These are phyloP conservation scores for Trichosanthes truncata DNA, from an alignment of 306 rosid genomes.

Conservation along the genomic window DNA sequence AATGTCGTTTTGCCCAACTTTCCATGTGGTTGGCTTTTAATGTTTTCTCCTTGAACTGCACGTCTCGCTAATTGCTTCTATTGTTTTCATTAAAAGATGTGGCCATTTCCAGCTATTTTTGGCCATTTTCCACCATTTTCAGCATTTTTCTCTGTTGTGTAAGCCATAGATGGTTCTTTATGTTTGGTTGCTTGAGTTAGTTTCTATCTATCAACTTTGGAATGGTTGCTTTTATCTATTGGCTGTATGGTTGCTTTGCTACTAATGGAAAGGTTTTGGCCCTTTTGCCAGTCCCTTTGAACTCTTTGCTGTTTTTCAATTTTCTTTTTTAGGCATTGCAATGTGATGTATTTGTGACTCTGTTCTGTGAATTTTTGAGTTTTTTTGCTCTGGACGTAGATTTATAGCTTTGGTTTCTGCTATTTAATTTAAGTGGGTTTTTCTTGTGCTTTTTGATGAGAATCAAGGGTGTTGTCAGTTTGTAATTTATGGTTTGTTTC, in stretches of 20 bases:
- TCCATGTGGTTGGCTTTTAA: not conserved
- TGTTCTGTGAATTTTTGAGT: too few species aligned
- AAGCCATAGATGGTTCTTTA: not conserved
- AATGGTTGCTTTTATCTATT: too few species aligned
- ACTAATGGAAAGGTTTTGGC: not conserved
- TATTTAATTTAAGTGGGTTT: too few species aligned
- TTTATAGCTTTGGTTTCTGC: too few species aligned
- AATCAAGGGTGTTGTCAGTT: too few species aligned
- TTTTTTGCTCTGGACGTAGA: too few species aligned
- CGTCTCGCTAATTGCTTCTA: not conserved
- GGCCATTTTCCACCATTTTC: too few species aligned
- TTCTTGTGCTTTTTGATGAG: too few species aligned
- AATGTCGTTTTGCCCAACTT: not conserved
- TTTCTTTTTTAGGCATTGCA: too few species aligned
- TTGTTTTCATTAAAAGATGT: not conserved
- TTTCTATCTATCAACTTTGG: not conserved
- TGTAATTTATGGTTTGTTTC: too few species aligned
- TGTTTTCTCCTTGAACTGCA: not conserved
- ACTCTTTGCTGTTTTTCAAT: not conserved
- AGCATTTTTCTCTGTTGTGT: not conserved
- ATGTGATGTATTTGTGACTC: too few species aligned
- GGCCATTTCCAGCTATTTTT: not conserved
- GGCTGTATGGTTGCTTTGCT: not conserved
- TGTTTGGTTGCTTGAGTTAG: not conserved
- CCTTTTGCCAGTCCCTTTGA: not conserved